Percentiles rank a stretch among this genome's conserved stretches.
phyloP scores from a whole-genome alignment of 2,329 filamentous ascomycete genomes.

The Blastomyces silverae region DNA sequence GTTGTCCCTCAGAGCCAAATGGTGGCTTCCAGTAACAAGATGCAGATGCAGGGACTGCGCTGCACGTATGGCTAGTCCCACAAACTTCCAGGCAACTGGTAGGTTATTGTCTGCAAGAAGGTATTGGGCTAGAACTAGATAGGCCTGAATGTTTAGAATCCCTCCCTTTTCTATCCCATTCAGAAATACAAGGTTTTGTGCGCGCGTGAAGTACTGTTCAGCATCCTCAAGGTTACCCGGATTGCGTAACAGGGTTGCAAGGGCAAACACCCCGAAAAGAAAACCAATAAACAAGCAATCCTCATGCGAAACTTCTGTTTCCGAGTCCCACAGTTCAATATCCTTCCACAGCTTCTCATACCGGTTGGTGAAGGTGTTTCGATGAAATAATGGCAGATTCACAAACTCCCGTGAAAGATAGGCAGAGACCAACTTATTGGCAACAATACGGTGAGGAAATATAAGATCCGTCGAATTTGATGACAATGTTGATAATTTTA shows the following conservation, averaged over 20 bases:
- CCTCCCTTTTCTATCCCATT: conserved; percentile 17
- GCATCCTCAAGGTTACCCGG: conserved; percentile 17
- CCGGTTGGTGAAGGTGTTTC: conserved; percentile 20
- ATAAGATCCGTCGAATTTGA: conserved; percentile 12
- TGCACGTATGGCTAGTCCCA: conserved; percentile 24
- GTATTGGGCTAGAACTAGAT: conserved; percentile 25
- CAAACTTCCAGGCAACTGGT: conserved; percentile 23
- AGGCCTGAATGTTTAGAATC: conserved; percentile 22
- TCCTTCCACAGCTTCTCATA: conserved; percentile 17
- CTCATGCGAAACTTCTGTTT: conserved; percentile 7
- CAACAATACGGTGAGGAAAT: conserved; percentile 19
- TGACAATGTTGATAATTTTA: conserved; percentile 3
- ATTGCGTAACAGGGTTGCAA: conserved; percentile 20
- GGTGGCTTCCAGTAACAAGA: conserved; percentile 20
- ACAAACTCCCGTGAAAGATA: conserved; percentile 27
- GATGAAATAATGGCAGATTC: conserved; percentile 26
- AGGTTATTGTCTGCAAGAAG: conserved; percentile 23
- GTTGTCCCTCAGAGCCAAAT: conserved; percentile 17
- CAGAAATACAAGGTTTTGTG: conserved; percentile 21
- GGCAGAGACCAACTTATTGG: conserved; percentile 21
- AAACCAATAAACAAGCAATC: conserved; percentile 21
- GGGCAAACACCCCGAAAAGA: conserved; percentile 23
- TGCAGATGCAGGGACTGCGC: conserved; percentile 24
- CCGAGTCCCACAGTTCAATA: conserved; percentile 1
- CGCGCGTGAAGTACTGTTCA: conserved; percentile 20